phyloP scores from a whole-genome alignment of 2,329 filamentous ascomycete species.

The Lojkania enalia region DNA sequence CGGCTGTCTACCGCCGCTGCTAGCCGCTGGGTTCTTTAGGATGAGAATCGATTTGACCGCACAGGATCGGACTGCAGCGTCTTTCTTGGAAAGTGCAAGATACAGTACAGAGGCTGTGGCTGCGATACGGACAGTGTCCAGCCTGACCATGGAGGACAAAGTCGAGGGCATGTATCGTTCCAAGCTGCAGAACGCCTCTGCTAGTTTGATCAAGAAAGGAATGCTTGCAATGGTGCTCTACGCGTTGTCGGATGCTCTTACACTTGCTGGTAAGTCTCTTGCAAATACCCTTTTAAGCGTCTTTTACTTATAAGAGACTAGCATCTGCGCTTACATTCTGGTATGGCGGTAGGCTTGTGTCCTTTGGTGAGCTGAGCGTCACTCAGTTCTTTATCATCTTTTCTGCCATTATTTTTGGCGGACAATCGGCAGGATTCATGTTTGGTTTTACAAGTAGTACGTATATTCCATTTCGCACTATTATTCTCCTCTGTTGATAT shows the following conservation, averaged over 20 bases:
- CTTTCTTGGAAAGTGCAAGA: constrained; percentile 12
- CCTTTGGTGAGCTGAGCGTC: constrained; percentile 59
- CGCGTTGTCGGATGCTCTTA: constrained; percentile 76
- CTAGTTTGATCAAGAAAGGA: constrained; percentile 66
- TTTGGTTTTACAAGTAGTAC: constrained; percentile 22
- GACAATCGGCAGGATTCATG: constrained; percentile 79
- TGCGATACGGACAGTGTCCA: constrained; percentile 89
- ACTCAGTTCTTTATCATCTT: constrained; percentile 93
- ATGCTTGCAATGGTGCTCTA: constrained; percentile 75
- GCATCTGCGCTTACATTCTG: constrained; percentile 20
- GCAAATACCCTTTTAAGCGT: no score
- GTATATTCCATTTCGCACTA: constrained; percentile 32
- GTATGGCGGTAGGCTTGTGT: constrained; percentile 25
- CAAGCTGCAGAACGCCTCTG: constrained; percentile 9
- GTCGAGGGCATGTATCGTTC: constrained; percentile 50
- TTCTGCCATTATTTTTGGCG: constrained; percentile 79
- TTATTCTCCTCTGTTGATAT: constrained; percentile 70
- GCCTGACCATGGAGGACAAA: constrained; percentile 80
- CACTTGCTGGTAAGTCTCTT: constrained; percentile 36
- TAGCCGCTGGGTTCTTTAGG: constrained; percentile 75
- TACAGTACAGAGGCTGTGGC: constrained; percentile 84
- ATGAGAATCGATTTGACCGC: constrained; percentile 10
- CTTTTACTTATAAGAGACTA: constrained; percentile 2
- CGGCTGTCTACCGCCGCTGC: constrained; percentile 71
- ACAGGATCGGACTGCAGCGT: constrained; percentile 6